Conservation (phyloP, 805 yeast species). For the Alloascoidea hylecoeti region DNA sequence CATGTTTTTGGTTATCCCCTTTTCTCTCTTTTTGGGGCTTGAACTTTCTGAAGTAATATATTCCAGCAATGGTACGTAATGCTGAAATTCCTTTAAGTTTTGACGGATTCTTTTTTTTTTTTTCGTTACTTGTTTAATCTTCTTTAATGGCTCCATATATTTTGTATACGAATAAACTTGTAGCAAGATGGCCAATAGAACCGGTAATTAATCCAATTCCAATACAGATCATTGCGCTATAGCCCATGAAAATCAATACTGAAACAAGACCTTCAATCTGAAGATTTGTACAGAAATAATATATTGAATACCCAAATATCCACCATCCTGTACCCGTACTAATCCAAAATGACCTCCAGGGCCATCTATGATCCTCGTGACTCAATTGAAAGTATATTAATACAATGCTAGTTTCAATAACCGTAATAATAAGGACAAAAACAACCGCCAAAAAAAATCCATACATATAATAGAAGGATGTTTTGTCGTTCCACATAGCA, state of each 20-base stretch:
- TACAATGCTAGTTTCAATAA: slow-evolving; percentile 59
- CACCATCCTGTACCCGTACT: slow-evolving; percentile 65
- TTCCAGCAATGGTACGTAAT: no score
- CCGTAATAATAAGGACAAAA: slow-evolving; percentile 41
- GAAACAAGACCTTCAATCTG: slow-evolving; percentile 57
- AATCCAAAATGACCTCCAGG: slow-evolving; percentile 65
- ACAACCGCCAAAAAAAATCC: slow-evolving; percentile 61
- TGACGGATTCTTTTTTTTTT: no score
- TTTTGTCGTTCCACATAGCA: slow-evolving; percentile 68
- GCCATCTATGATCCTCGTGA: slow-evolving; percentile 53
- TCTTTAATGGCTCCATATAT: slow-evolving; percentile 45
- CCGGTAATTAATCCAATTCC: slow-evolving; percentile 63
- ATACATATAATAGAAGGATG: slow-evolving; percentile 67
- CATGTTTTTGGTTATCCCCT: no score
- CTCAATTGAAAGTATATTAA: slow-evolving; percentile 50
- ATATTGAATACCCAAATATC: slow-evolving; percentile 50
- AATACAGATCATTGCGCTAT: slow-evolving; percentile 49
- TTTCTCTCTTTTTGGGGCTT: no score
- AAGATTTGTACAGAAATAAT: slow-evolving; percentile 45
- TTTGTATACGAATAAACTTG: slow-evolving; percentile 47
- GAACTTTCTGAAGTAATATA: no score
- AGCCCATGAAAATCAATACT: slow-evolving; percentile 52
- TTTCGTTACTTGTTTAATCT: slow-evolving; percentile 21
- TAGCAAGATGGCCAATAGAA: slow-evolving; percentile 54
- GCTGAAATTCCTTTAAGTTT: no score